Evolutionary conservation across 1,139 yeast species (phyloP), one percentile per base, ranked within the genome.

Genomic region (Yamadazyma triangularis): DNA sequence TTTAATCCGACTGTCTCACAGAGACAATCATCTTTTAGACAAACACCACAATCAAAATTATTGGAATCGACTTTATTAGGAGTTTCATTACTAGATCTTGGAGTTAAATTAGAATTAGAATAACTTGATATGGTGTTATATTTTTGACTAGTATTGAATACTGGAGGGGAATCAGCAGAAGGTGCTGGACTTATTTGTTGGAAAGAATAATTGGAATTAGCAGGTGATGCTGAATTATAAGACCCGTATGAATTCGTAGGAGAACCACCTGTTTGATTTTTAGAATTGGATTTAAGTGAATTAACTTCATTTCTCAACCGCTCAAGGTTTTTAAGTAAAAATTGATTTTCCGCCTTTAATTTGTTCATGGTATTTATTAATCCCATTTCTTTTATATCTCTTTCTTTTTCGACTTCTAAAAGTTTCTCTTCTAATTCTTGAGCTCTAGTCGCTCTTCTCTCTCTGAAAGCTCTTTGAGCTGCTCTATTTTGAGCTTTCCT

Each of bases 401-500:
- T 66, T 36, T 81, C 89, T 45, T 77, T 73, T 45, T 79, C 85
- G 24, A 84, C 72, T 42, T 77, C 82, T 50, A 74, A 61, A 56
- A 71, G 48, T 50, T 67, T 58, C 35, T 56, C 57, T 47, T 70
- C 70, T 33, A 66, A 45, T 42, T 66, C 72, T 45, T 71, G 74
- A 16, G 72, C 74, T 36, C 77, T 45, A 8, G 76, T 79, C 13
- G 94, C 95, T 46, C 93, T 58, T 45, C 93, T 62, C 55, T 86
- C 87, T 39, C 95, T 59, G 58, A 88, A 89, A 0, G 96, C 96
- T 34, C 97, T 59, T 60, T 88, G 97, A 3, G 97, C 97, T 15
- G 95, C 96, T 37, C 97, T 68, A 53, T 89, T 89, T 58, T 89
- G 96, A 1, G 95, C 95, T 57, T 88, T 87, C 35, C 96, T 64